Evolutionary conservation across 164 flowering plant species (phyloP), one percentile per base, ranked within the genome.

Genomic region (Berberis vulgaris): DNA sequence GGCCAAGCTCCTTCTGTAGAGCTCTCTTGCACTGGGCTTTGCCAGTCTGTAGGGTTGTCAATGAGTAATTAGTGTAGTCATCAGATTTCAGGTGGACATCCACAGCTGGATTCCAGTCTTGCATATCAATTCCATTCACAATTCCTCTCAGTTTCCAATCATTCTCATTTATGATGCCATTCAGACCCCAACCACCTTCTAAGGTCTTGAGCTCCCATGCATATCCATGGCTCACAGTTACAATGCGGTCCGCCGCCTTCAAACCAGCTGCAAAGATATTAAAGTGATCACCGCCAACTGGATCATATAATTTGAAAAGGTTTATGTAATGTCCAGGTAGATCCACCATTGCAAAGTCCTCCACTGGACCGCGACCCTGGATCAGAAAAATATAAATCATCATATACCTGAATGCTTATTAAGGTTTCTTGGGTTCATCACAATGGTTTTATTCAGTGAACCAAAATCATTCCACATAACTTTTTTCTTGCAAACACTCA

Each of bases 161-260:
- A 66, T 69, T 83, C 72, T 89, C 93, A 39, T 85, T 89, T 62
- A 91, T 86, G 65, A 91, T 86, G 11, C 66, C 70, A 64, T 94
- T 86, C 69, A 94, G 74, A 38, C 99, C 99, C 97, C 97, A 94
- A 49, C 99, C 99, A 53, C 99, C 99, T 76, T 91, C 91, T 26
- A 69, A 65, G 55, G 99, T 94, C 76, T 85, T 91, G 50, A 94
- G 69, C 79, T 94, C 99, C 99, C 99, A 83, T 2, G 96, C 73
- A 74, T 94, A 94, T 56, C 96, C 96, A 70, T 85, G 96, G 66
- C 99, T 94, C 5, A 94, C 99, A 45, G 97, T 89, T 26, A 94
- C 86, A 13, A 89, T 69, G 53, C 93, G 96, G 59, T 94, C 99
- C n/a, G 99, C 93, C 55, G 91, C 55, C 74, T 94, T 94, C 12